These are phyloP conservation scores for Linaria vulgaris DNA, from an alignment of 257 asterid species.

Conservation along the genomic window DNA sequence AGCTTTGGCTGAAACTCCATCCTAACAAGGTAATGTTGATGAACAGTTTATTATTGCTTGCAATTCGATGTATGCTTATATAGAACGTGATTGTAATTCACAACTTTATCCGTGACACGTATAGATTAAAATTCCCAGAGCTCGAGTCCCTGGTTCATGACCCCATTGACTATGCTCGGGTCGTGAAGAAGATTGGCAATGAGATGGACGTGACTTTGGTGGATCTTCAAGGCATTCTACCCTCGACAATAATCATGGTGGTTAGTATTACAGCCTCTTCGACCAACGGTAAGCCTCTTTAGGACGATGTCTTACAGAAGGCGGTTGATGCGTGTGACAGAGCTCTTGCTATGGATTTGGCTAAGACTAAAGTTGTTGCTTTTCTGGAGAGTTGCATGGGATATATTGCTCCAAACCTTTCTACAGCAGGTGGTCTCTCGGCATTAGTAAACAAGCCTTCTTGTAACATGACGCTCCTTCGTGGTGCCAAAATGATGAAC, in stretches of 20 bases:
- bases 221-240: conserved; percentile 92
- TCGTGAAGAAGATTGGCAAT: conserved; percentile 82
- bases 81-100: no score
- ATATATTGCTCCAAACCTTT: conserved; percentile 91
- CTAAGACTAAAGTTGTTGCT: conserved; percentile 88
- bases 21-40: no score
- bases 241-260: conserved; percentile 95
- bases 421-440: conserved; percentile 93
- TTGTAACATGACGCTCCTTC: conserved; percentile 92
- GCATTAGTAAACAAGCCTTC: conserved; percentile 96
- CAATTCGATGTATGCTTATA: no score
- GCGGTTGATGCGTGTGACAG: conserved; percentile 90
- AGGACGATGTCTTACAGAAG: conserved; percentile 81
- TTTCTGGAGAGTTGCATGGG: conserved; percentile 98
- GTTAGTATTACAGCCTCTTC: conserved; percentile 96
- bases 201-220: conserved; percentile 90
- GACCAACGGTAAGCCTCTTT: conserved; percentile 97
- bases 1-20: no score
- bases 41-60: no score
- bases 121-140: conserved; percentile 89
- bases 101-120: conserved; percentile 93
- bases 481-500: conserved; percentile 89
- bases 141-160: conserved; percentile 94
- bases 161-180: conserved; percentile 95
- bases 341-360: conserved; percentile 74